Conservation (phyloP, 140 eudicot genomes). For the Cichorium intybus region DNA sequence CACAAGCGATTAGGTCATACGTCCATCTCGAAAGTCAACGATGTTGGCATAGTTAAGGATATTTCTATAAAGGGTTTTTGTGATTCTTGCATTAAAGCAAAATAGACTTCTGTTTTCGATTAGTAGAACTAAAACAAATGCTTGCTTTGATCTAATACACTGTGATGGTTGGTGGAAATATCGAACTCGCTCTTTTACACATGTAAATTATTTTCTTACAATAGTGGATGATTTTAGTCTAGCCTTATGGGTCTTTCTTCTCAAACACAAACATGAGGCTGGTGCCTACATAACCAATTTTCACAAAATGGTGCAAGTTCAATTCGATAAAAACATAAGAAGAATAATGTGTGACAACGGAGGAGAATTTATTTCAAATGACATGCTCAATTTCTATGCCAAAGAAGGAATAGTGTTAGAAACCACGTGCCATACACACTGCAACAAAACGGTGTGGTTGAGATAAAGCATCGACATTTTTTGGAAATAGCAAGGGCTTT, state of each 20-base stretch:
- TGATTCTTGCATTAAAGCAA: slow-evolving; percentile 8
- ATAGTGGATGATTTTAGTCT: slow-evolving; percentile 1
- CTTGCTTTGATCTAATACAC: neutral
- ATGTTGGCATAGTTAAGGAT: neutral
- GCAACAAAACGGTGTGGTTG: too few relatives aligned
- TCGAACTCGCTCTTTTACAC: neutral
- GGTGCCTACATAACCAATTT: neutral
- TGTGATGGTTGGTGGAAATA: neutral
- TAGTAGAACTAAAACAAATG: neutral
- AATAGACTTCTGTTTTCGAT: neutral
- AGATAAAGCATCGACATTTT: too few relatives aligned
- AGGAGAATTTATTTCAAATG: too few relatives aligned
- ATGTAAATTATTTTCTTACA: neutral
- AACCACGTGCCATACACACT: neutral
- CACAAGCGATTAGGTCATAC: slow-evolving; percentile 5
- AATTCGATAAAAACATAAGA: neutral
- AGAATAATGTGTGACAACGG: neutral
- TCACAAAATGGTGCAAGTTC: neutral
- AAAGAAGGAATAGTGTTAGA: neutral
- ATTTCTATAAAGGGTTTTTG: neutral
- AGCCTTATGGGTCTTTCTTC: neutral
- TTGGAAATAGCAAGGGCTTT: neutral
- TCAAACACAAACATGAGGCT: neutral
- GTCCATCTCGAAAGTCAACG: neutral
- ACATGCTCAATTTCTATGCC: neutral